Evolutionary conservation across 768 basidiomycete species (phyloP).

Genomic region (Pisolithus orientalis): DNA sequence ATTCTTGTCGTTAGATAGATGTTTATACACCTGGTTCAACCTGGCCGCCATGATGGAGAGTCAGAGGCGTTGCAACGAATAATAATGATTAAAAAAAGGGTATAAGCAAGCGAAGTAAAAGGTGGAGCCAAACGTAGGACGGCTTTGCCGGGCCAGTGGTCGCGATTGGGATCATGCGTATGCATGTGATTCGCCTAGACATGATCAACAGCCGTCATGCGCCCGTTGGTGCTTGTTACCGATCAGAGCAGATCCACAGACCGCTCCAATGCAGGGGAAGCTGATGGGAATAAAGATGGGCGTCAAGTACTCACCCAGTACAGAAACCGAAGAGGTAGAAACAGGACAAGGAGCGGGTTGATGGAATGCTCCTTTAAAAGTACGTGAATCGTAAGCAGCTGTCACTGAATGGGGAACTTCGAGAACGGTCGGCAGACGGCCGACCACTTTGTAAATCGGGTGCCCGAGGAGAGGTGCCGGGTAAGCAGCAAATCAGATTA

Average conservation of each 20-base stretch:
- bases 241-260: too few species aligned
- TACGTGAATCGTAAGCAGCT: too few species aligned
- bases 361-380: too few species aligned
- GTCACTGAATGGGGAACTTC: too few species aligned
- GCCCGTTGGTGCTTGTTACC: neutral
- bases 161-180: neutral
- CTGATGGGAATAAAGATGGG: too few species aligned
- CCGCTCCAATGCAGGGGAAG: too few species aligned
- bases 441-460: too few species aligned
- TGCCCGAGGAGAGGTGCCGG: too few species aligned
- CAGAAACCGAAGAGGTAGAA: too few species aligned
- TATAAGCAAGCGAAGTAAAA: neutral
- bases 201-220: neutral
- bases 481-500: too few species aligned
- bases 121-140: neutral
- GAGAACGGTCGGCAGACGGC: too few species aligned
- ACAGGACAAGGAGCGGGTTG: too few species aligned
- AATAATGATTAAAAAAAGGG: neutral
- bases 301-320: neutral
- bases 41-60: slow-evolving; percentile 45
- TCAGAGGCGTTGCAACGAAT: neutral
- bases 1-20: slow-evolving; percentile 34
- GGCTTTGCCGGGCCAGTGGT: neutral
- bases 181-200: neutral
- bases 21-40: slow-evolving; percentile 52